phyloP scores from a whole-genome alignment of 1,139 yeast genomes.

The Nakaseomyces delphensis region DNA sequence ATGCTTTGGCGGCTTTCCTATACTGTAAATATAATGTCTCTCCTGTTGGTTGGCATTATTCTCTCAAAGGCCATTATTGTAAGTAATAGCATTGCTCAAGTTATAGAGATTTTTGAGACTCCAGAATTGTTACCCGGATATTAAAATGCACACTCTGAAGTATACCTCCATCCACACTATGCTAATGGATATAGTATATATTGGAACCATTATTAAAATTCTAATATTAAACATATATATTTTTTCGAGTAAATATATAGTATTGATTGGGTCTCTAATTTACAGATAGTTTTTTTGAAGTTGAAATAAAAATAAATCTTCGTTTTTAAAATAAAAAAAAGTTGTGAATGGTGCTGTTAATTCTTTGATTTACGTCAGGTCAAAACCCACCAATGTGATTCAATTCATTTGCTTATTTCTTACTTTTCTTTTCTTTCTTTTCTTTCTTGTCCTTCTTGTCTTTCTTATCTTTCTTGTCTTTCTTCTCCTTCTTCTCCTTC shows the following conservation, averaged over 20 bases:
- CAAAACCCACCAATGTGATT: no score
- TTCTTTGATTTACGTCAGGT: conserved; percentile 8
- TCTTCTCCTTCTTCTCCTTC: conserved; percentile 37
- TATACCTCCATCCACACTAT: no score
- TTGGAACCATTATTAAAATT: not conserved
- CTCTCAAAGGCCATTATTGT: no score
- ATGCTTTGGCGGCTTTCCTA: conserved; percentile 9
- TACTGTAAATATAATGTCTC: no score
- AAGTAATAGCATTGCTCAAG: no score
- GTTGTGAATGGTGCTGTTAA: not conserved
- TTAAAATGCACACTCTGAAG: no score
- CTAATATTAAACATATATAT: conserved; percentile 6
- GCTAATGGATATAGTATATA: not conserved
- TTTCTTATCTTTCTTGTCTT: conserved; percentile 38
- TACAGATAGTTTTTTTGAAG: conserved; percentile 13
- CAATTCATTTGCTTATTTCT: conserved; percentile 26
- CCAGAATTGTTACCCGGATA: no score
- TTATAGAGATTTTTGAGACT: no score
- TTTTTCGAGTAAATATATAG: conserved; percentile 4
- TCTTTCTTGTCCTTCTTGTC: conserved; percentile 42
- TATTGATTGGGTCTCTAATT: conserved; percentile 13
- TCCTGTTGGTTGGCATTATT: no score
- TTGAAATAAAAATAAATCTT: conserved; percentile 6
- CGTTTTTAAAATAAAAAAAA: conserved; percentile 5
- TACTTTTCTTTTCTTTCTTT: conserved; percentile 40